A percentile compares a stretch with the other conserved stretches of the same genome.
Conservation (phyloP, 2,329 filamentous ascomycete species). For the Claviceps sp. region DNA sequence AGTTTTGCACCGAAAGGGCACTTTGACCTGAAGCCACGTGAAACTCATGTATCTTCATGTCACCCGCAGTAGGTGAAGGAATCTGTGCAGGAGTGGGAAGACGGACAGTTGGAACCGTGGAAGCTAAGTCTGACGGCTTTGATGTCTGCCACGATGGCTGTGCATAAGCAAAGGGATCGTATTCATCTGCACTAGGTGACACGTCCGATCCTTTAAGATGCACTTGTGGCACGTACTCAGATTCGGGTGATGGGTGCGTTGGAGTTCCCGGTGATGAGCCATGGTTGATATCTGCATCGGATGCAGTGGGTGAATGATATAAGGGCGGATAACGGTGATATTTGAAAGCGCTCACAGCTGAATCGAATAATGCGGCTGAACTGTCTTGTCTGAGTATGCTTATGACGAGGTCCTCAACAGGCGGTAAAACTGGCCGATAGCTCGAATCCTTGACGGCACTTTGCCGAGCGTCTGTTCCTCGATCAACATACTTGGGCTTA, state of each 20-base stretch:
- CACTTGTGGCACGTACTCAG: not conserved
- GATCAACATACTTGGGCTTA: conserved; percentile 22
- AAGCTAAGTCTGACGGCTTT: conserved; percentile 10
- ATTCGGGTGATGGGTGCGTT: conserved; percentile 1
- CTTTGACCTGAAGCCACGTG: conserved; percentile 27
- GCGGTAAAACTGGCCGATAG: conserved; percentile 33
- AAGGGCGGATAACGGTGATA: conserved; percentile 15
- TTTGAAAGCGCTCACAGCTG: conserved; percentile 32
- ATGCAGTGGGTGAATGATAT: conserved; percentile 11
- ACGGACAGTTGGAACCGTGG: conserved; percentile 16
- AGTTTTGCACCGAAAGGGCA: conserved; percentile 42
- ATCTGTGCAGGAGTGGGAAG: conserved; percentile 32
- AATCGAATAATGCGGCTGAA: conserved; percentile 28
- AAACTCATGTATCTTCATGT: conserved; percentile 32
- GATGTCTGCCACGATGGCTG: conserved; percentile 13
- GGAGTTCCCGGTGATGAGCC: conserved; percentile 15
- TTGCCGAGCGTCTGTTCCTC: conserved; percentile 24
- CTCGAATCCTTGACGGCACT: conserved; percentile 9
- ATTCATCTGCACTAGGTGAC: conserved; percentile 22
- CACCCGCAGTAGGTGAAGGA: conserved; percentile 18
- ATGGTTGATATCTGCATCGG: conserved; percentile 10
- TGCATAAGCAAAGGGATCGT: conserved; percentile 32
- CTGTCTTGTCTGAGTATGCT: conserved; percentile 32
- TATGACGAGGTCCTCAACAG: conserved; percentile 43
- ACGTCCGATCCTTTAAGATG: not conserved